Evolutionary conservation across 805 yeast species (phyloP).

Genomic region (Candida boidinii): DNA sequence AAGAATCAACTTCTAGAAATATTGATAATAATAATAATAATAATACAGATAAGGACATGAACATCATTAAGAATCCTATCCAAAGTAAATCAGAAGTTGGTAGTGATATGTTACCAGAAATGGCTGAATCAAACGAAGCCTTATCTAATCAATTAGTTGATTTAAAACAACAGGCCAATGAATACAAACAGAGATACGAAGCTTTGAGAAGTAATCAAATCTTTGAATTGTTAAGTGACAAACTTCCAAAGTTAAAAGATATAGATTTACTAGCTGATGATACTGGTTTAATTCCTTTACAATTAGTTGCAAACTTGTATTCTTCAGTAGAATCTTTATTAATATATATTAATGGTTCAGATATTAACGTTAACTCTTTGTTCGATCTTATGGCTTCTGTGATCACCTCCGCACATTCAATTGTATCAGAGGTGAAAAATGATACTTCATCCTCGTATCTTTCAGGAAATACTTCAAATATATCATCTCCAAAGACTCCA

Average conservation of each 20-base stretch:
- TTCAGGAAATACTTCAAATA: too few species aligned
- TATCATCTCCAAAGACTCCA: too few species aligned
- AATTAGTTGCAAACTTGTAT: slow-evolving; percentile 36
- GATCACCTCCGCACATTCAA: slow-evolving; percentile 32
- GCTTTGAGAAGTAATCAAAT: slow-evolving; percentile 28
- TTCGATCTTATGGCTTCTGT: slow-evolving; percentile 46
- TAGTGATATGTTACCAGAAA: too few species aligned
- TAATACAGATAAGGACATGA: neutral
- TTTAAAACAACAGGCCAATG: slow-evolving; percentile 27
- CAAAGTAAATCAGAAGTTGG: too few species aligned
- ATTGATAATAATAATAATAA: neutral
- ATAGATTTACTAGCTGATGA: slow-evolving; percentile 7
- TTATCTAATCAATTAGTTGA: too few species aligned
- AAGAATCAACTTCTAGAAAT: too few species aligned
- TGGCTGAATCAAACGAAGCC: too few species aligned
- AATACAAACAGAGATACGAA: slow-evolving; percentile 46
- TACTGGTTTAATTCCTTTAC: slow-evolving; percentile 38
- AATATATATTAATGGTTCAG: slow-evolving; percentile 12
- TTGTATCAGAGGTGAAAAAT: slow-evolving; percentile 9
- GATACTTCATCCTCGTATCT: neutral
- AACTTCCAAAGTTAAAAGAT: slow-evolving; percentile 4
- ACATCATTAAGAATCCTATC: too few species aligned
- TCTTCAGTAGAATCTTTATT: slow-evolving; percentile 39
- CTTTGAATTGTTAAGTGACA: slow-evolving; percentile 4
- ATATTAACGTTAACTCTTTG: slow-evolving; percentile 27